Evolutionary conservation across 176 grass and related monocot genomes (phyloP), one percentile per base, ranked within the genome.

Genomic region (Puccinellia tenuiflora): DNA sequence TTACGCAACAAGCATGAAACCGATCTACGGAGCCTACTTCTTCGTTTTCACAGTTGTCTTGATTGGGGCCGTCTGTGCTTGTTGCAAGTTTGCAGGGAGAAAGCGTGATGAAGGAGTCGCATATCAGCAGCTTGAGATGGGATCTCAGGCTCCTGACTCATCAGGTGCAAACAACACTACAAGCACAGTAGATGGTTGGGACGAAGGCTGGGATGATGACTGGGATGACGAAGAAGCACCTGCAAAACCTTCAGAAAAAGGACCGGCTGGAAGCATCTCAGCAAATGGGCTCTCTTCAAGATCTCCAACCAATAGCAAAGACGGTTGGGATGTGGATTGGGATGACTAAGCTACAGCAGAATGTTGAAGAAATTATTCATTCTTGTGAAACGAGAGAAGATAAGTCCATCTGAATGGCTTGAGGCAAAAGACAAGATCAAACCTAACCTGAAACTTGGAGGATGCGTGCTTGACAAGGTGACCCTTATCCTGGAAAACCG

Each of bases 51-150:
- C 91, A 28, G 51, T 93, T 68, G 83, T 93, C 76, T 77, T 96
- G 70, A 71, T 83, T 56, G 89, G 76, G 24, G 56, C 53, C 45
- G 54, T 87, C 39, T 99, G 87, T 39, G 85, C 57, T 53, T 99
- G 89, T 70, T 99, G 93, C 84, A 95, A 90, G 81, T 92, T 93
- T 83, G 75, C 82, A 25, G 89, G 78, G 78, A 81, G 63, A 63
- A 79, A 45, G 52, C 79, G 67, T 0, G 68, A 64, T 57, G 68
- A 37, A 63, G 65, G 84, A 55, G 45, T 85, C 24, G 65, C 82
- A 5, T 99, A 96, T 79, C 91, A 92, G 85, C 93, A 99, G 76
- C 83, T 99, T 85, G 93, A 99, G 87, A 96, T 99, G 93, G 85
- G 89, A 82, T 73, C 66, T 35, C 90, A 87, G 21, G 63, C 73